Conservation (phyloP, 2,329 filamentous ascomycete genomes). For the Sporothrix variecibatus region DNA sequence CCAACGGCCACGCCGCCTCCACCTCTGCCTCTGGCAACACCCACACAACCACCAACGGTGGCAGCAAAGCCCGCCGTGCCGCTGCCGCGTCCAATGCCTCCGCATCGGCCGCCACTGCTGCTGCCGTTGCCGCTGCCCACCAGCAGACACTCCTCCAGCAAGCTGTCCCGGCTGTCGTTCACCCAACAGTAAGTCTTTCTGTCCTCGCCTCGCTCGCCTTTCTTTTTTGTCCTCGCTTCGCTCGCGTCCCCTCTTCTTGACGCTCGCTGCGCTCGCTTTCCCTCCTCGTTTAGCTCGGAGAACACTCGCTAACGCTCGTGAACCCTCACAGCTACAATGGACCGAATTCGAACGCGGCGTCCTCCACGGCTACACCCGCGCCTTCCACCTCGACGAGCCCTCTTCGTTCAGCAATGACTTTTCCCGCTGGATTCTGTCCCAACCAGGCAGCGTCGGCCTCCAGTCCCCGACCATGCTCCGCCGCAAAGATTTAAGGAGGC, state of each 20-base stretch:
- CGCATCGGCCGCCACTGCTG: slow-evolving; percentile 27
- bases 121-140: slow-evolving; percentile 2
- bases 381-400: slow-evolving; percentile 70
- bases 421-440: slow-evolving; percentile 62
- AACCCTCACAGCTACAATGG: slow-evolving; percentile 64
- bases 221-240: background rate
- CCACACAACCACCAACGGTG: slow-evolving; percentile 34
- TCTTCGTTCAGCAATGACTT: slow-evolving; percentile 68
- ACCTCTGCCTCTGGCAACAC: slow-evolving; percentile 24
- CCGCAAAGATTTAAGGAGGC: slow-evolving; percentile 62
- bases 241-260: background rate
- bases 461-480: slow-evolving; percentile 76
- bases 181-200: slow-evolving; percentile 20
- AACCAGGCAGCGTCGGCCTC: slow-evolving; percentile 65
- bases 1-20: background rate
- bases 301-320: background rate
- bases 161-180: slow-evolving; percentile 1
- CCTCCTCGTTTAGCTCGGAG: background rate
- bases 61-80: slow-evolving; percentile 56
- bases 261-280: background rate
- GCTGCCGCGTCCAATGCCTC: slow-evolving; percentile 51
- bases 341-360: slow-evolving; percentile 65
- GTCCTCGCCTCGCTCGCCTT: background rate
- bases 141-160: slow-evolving; percentile 10
- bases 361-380: slow-evolving; percentile 74